These are phyloP conservation scores for Schizothecium vesticola DNA, from an alignment of 495 filamentous ascomycete species.

Conservation along the genomic window DNA sequence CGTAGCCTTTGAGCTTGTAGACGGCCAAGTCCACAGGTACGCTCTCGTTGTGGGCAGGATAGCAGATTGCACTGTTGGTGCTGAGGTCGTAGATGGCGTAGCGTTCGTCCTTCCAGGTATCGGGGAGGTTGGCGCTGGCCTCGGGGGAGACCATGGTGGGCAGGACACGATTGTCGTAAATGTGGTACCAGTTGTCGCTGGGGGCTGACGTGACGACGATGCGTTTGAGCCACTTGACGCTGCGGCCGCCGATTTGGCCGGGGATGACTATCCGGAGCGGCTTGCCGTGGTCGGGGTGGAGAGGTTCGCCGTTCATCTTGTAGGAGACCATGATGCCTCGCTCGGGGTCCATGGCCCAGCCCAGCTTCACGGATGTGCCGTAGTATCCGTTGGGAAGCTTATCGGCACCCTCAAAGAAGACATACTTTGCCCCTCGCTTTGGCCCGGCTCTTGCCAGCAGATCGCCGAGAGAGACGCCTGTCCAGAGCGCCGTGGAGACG, in stretches of 20 bases:
- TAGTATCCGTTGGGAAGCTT: conserved; percentile 87
- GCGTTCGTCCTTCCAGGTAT: conserved; percentile 85
- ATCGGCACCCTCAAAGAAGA: conserved; percentile 93
- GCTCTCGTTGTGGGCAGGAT: conserved; percentile 75
- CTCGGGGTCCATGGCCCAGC: conserved; percentile 82
- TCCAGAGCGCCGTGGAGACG: conserved; percentile 85
- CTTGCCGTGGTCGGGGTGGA: conserved; percentile 83
- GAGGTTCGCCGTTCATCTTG: conserved; percentile 85
- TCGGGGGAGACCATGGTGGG: conserved; percentile 87
- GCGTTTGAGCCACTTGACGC: conserved; percentile 91
- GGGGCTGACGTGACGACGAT: conserved; percentile 73
- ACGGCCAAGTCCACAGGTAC: conserved; percentile 39
- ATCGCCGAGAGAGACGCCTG: conserved; percentile 72
- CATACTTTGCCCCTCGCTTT: conserved; percentile 66
- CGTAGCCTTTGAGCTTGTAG: conserved; percentile 76
- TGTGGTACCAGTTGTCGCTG: conserved; percentile 95
- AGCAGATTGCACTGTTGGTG: conserved; percentile 78
- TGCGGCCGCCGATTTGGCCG: conserved; percentile 88
- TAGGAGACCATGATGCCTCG: conserved; percentile 85
- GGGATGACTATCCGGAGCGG: conserved; percentile 83
- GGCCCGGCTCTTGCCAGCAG: conserved; percentile 66
- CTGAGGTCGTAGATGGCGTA: conserved; percentile 95
- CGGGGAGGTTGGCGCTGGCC: conserved; percentile 64
- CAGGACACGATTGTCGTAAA: conserved; percentile 88
- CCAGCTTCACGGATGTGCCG: conserved; percentile 82